Evolutionary conservation across 306 rosid species (phyloP).

Genomic region (Ceratonia siliqua): DNA sequence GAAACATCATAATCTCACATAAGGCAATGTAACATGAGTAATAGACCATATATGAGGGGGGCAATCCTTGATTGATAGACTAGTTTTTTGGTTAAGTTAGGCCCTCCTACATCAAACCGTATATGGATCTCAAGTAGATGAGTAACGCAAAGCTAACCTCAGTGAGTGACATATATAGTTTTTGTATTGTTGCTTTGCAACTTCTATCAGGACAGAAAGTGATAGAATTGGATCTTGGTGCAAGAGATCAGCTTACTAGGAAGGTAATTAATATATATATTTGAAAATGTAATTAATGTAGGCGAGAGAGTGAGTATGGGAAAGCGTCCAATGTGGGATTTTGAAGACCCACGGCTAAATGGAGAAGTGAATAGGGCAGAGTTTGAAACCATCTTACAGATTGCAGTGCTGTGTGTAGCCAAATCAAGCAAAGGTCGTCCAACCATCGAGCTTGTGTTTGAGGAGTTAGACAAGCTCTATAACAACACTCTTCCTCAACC

Average conservation of each 20-base stretch:
- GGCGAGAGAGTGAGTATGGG: conserved; percentile 85
- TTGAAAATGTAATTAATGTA: too few relatives aligned
- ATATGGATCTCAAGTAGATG: conserved; percentile 98
- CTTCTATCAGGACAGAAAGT: conserved; percentile 86
- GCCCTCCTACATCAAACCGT: too few relatives aligned
- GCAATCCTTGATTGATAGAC: too few relatives aligned
- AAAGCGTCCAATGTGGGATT: conserved; percentile 58
- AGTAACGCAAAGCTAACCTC: conserved; percentile 80
- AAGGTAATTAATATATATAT: too few relatives aligned
- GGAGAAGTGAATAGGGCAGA: conserved; percentile 62
- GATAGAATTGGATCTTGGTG: conserved; percentile 75
- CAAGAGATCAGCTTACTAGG: conserved; percentile 84
- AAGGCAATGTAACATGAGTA: too few relatives aligned
- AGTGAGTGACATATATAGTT: conserved; percentile 84
- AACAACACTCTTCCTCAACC: conserved; percentile 39
- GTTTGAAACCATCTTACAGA: conserved; percentile 59
- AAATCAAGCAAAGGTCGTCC: conserved; percentile 83
- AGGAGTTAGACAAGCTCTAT: conserved; percentile 64
- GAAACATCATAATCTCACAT: too few relatives aligned
- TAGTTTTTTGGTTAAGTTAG: too few relatives aligned
- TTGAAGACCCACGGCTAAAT: conserved; percentile 66
- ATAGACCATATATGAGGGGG: too few relatives aligned
- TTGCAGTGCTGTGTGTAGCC: conserved; percentile 85
- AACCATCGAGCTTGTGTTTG: conserved; percentile 54
- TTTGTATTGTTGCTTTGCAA: conserved; percentile 79